These are phyloP conservation scores for Aulographum hederae DNA, from an alignment of 2,329 filamentous ascomycete genomes.

Conservation along the genomic window DNA sequence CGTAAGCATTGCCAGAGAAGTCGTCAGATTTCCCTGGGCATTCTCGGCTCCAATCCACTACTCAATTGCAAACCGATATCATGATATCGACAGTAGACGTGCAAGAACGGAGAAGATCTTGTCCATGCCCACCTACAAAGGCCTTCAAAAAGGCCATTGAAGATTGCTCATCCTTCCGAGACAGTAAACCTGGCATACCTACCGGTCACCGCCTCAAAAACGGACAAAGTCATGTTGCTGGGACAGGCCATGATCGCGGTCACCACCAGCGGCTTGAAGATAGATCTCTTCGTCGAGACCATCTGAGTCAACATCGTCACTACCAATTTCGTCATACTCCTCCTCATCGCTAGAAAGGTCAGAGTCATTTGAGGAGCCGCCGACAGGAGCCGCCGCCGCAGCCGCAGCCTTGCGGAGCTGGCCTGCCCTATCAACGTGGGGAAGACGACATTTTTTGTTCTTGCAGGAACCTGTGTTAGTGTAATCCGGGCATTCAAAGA, in stretches of 20 bases:
- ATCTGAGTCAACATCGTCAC: constrained; percentile 67
- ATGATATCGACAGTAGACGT: too few relatives aligned
- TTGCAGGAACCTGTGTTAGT: constrained; percentile 77
- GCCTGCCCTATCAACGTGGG: constrained; percentile 75
- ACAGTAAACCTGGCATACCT: too few relatives aligned
- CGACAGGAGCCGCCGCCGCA: constrained; percentile 12
- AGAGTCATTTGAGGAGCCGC: not conserved
- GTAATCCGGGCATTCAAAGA: constrained; percentile 88
- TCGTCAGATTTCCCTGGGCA: too few relatives aligned
- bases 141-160: too few relatives aligned
- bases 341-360: constrained; percentile 69
- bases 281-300: constrained; percentile 21
- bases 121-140: too few relatives aligned
- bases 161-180: too few relatives aligned
- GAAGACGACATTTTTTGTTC: constrained; percentile 63
- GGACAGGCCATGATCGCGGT: constrained; percentile 26
- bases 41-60: too few relatives aligned
- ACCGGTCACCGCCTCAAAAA: constrained; percentile 22
- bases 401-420: constrained; percentile 46
- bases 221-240: constrained; percentile 35
- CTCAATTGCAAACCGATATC: too few relatives aligned
- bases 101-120: too few relatives aligned
- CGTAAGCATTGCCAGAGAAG: too few relatives aligned
- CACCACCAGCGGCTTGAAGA: constrained; percentile 16
- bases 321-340: constrained; percentile 38